Conservation (phyloP, 2,329 filamentous ascomycete species). For the Aureobasidium sp. region DNA sequence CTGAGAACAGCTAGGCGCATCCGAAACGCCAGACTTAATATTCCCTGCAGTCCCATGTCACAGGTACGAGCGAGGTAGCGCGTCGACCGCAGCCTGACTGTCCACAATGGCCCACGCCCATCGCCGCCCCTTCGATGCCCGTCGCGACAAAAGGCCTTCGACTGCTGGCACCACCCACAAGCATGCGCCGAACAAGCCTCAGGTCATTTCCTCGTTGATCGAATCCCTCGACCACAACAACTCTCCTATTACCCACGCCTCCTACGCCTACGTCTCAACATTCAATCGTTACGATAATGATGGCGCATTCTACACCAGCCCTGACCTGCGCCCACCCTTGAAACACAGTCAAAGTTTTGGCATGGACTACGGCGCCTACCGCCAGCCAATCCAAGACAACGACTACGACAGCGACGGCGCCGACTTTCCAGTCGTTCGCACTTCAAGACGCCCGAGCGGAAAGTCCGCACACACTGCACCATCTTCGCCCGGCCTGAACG, state of each 20-base stretch:
- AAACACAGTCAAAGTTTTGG: conserved; percentile 42
- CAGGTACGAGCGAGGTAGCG: conserved; percentile 1
- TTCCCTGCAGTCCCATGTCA: conserved; percentile 7
- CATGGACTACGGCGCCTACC: conserved; percentile 57
- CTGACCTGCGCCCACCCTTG: background rate
- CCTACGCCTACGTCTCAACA: conserved; percentile 7
- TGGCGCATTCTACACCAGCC: background rate
- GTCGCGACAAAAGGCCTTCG: conserved; percentile 9
- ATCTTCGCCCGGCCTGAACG: conserved; percentile 32
- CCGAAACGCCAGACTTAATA: background rate
- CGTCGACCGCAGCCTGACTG: background rate
- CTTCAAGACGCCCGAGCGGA: conserved; percentile 71
- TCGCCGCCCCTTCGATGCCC: background rate
- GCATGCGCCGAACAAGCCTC: conserved; percentile 24
- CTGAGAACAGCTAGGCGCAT: background rate
- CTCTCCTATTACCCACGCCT: background rate
- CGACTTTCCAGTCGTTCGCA: conserved; percentile 65
- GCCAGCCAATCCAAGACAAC: conserved; percentile 38
- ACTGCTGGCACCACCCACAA: conserved; percentile 27
- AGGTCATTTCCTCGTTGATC: conserved; percentile 57
- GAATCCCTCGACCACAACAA: conserved; percentile 43
- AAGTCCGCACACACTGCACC: conserved; percentile 62
- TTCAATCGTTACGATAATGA: background rate
- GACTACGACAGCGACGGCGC: conserved; percentile 49
- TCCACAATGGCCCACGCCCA: background rate